A percentile compares a stretch with the other conserved stretches of the same genome.
Conservation (phyloP, 2,329 filamentous ascomycete genomes). For the Colletotrichum limetticola region DNA sequence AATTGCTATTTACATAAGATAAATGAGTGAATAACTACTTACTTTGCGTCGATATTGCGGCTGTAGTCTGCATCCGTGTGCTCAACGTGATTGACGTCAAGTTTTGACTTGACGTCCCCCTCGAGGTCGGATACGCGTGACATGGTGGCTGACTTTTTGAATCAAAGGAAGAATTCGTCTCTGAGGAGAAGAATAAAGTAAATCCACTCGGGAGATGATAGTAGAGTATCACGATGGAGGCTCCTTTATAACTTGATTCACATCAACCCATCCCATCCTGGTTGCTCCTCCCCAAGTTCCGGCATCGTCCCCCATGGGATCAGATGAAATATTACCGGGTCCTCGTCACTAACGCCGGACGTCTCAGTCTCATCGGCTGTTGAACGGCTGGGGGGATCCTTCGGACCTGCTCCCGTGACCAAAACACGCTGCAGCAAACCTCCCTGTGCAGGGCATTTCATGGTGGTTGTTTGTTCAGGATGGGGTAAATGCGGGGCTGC, state of each 20-base stretch:
- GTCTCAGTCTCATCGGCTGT: not conserved
- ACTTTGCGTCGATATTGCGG: constrained; percentile 47
- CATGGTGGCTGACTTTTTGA: not conserved
- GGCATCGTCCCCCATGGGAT: constrained; percentile 4
- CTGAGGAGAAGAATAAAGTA: too few relatives aligned
- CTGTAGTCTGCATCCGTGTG: constrained; percentile 41
- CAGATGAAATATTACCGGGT: not conserved
- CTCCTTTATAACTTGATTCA: constrained; percentile 25
- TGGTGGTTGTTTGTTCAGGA: not conserved
- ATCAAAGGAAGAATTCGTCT: too few relatives aligned
- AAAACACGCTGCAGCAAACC: not conserved
- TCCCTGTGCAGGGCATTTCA: constrained; percentile 8
- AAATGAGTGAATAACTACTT: not conserved
- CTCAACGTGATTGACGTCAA: constrained; percentile 35
- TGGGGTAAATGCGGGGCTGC: constrained; percentile 7
- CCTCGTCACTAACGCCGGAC: constrained; percentile 4
- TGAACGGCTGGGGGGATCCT: constrained; percentile 10
- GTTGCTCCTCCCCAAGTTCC: not conserved
- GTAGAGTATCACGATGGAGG: not conserved
- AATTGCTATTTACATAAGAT: not conserved
- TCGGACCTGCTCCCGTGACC: constrained; percentile 12
- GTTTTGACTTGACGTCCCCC: constrained; percentile 35
- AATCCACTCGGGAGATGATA: not conserved
- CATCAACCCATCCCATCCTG: not conserved
- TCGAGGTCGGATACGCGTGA: constrained; percentile 37